Evolutionary conservation across 1,284 basidiomycete species (phyloP), one percentile per base, ranked within the genome.

Genomic region (Heterobasidion annosum): DNA sequence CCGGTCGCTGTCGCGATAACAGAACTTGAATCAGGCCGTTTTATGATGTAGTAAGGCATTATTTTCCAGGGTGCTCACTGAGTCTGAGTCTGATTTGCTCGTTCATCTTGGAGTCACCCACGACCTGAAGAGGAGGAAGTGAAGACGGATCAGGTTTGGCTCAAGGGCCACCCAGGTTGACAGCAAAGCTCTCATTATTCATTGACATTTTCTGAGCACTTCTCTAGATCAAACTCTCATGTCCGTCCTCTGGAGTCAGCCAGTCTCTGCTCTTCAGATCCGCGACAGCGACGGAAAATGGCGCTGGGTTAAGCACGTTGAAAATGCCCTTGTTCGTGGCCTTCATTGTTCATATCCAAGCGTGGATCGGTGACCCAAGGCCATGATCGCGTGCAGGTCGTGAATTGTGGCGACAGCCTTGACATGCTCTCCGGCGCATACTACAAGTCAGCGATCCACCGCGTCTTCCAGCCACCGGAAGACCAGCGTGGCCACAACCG

Each of bases 101-200:
- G 6, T 9, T 8, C 18, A 34, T 19, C 18, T 18, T 48, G 7
- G 16, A 70, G 69, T 54, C 62, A 66, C 55, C 69, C 68, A 7
- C 63, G 68, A 6, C 56, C 64, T 1, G 57, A 71, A 34, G 79
- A 82, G 13, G 82, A 83, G 52, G 82, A 83, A 58, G 55, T 60
- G 15, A 77, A 75, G 61, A 74, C 79, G 0, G 77, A 77, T 50
- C 73, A 79, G 47, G 74, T 82, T n/a, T 82, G 79, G 81, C 65
- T 82, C 34, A 81, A 82, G 62, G 82, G 82, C 5, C 82, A 84
- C 59, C 81, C 78, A 8, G 81, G 82, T 77, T 54, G 8, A 65
- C 56, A n/a, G 6, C 46, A 25, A 25, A 25, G 25, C 25, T 25
- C 25, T 25, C 25, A 25, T 48, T n/a, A n/a, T 32, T 25, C 19